Base-by-base conservation (phyloP, 139 green algal genomes). In the Closterium sp. region DNA sequence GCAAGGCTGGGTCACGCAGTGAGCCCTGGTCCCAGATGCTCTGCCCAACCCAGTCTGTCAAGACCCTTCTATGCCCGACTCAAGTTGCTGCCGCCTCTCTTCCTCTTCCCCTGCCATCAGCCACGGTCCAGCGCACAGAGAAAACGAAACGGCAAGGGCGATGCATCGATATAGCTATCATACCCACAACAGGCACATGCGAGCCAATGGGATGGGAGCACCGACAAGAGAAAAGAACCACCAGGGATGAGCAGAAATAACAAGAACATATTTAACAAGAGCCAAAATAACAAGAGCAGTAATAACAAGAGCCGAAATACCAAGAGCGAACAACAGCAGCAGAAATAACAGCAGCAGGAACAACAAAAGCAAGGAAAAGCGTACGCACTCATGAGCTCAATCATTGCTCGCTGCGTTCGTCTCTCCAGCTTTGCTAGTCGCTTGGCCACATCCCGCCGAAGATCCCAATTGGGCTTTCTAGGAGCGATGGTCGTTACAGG, bases 391-490 rank as follows among this genome's bases (percentile, higher is more conserved):
- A 93, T 93, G 38, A 95, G 85, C 55, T 94, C 94, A 12, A 95
- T 81, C 93, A 95, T 95, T 2, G 94, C 94, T 6, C 91, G 38
- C 33, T 95, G 93, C 76, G 94, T 95, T 9, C 90, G 87, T 55
- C 87, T 89, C 30, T 95, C 94, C 23, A 95, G 69, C 90, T 95
- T 95, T 6, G 91, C 93, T n/a, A 95, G 87, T 34, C 91, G 86
- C 81, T 93, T 91, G 25, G 87, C 94, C 8, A 95, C 93, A 88
- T 95, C 94, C 12, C 94, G 88, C 87, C 93, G 94, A 16, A 95
- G 81, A 85, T 95, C 94, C 93, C 93, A 95, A 87, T 95, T 94
- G 66, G 86, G 84, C 91, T 95, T 95, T 85, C 90, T 94, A 19
- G 93, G 90, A 31, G 69, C 88, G 21, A 94, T 88, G n/a, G 31